Evolutionary conservation across 2,329 filamentous ascomycete genomes (phyloP), one percentile per base, ranked within the genome.

Genomic region (Ceratocystis variospora): DNA sequence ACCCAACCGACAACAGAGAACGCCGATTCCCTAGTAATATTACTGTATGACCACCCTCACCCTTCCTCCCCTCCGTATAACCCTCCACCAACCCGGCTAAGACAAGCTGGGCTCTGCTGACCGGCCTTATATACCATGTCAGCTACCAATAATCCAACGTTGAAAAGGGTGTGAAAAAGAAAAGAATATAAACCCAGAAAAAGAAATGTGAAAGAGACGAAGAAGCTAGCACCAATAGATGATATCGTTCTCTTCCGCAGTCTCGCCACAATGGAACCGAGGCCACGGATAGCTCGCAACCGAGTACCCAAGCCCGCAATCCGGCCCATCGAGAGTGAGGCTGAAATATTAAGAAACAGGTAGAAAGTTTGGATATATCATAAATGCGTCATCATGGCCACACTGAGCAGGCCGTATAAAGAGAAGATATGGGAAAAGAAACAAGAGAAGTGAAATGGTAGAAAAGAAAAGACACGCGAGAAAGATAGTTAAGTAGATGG

Each of bases 361-460:
- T 62, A 46, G 37, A 62, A 46, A 33, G 37, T 33, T 19, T 45
- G 33, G 45, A 45, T 53, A 45, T 44, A 48, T 45, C 37, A 19
- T 62, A 45, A 62, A 46, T 31, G 55, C 55, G 55, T 59, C 55
- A 59, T 59, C 55, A 59, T 59, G 55, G 28, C 55, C 55, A 59
- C 17, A n/a, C 31, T 31, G 55, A 37, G 55, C 31, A n/a, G 33
- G 55, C 55, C 55, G 55, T 59, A 48, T 50, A 50, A 41, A 45
- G 19, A 57, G 48, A 61, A 61, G 17, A 65, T 48, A n/a, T 59
- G 46, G 33, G 45, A 44, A 65, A 50, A 66, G 66, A 65, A 50
- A 66, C 65, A 67, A 66, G 25, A 65, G 45, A n/a, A 19, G 57
- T 46, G 61, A 68, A 66, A 57, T 33, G 64, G 12, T 65, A 44